Base-by-base conservation (phyloP, 2,329 filamentous ascomycete genomes). In the Rosellinia necatrix region DNA sequence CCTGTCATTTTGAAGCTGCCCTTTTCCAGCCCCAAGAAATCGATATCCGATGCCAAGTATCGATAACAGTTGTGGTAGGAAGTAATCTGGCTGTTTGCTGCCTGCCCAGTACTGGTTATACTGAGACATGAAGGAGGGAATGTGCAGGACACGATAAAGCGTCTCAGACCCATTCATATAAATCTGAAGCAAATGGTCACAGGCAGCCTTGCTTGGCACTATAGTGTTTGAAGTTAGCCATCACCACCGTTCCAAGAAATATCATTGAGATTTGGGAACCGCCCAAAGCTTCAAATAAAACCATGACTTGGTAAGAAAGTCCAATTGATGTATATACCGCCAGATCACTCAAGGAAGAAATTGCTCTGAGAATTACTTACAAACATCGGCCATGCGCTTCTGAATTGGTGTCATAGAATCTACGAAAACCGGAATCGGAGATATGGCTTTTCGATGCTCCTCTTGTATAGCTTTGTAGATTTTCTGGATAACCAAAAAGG, bases 341-440 rank as follows among this genome's bases (percentile, higher is more conserved):
- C n/a, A n/a, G n/a, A n/a, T 27, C 24, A 25, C 13, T 43, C 12
- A 15, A 19, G 22, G 22, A 13, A 22, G 38, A 25, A 25, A 25
- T 25, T 19, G 12, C 15, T 4, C 19, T n/a, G 27, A 17, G 17
- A 30, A 32, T 30, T 19, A 44, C 42, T 32, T 21, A 44, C 42
- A 64, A 12, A 84, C 81, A 54, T 84, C 81, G 25, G 74, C 76
- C 81, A 84, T 84, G 42, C 81, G 79, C 66, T 82, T 82, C 53
- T 78, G 77, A 2, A 84, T 75, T 0, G 81, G 81, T 66, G 81
- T 80, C 72, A 83, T 80, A n/a, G 81, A 83, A 62, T 84, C 80
- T 24, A 83, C 81, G 62, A 79, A 84, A 27, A 84, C 81, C 3
- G 79, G 74, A 40, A 84, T 82, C 0, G 81, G 81, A 4, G 76